phyloP scores from a whole-genome alignment of 2,329 filamentous ascomycete genomes.

The Talaromyces marneffei region DNA sequence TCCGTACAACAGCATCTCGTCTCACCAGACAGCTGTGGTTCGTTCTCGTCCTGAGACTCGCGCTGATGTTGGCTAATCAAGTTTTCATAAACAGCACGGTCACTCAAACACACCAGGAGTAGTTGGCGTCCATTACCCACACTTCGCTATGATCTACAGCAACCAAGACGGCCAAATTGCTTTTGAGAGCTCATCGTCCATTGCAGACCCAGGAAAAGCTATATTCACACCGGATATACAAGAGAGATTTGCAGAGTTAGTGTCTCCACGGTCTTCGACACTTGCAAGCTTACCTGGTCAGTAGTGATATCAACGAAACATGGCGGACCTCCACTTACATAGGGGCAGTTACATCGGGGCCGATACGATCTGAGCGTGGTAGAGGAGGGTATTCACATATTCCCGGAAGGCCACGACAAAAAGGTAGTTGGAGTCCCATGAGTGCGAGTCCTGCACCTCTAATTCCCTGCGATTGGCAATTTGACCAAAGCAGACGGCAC shows the following conservation, averaged over 20 bases:
- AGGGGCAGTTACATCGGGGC: not conserved
- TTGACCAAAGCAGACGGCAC: conserved; percentile 15
- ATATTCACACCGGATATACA: conserved; percentile 35
- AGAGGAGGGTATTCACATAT: conserved; percentile 7
- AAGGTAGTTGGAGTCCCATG: conserved; percentile 21
- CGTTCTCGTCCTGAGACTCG: not conserved
- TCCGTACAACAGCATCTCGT: conserved; percentile 16
- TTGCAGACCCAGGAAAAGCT: conserved; percentile 26
- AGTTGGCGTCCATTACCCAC: conserved; percentile 23
- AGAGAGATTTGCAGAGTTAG: conserved; percentile 23
- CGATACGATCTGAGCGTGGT: conserved; percentile 4
- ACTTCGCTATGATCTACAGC: conserved; percentile 35
- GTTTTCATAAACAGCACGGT: conserved; percentile 14
- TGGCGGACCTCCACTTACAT: not conserved
- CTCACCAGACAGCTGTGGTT: conserved; percentile 19
- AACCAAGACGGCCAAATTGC: conserved; percentile 30
- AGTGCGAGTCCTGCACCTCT: not conserved
- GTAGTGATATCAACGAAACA: conserved; percentile 5
- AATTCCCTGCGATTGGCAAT: conserved; percentile 16
- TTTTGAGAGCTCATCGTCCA: conserved; percentile 29
- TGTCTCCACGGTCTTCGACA: conserved; percentile 23
- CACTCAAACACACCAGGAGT: conserved; percentile 18
- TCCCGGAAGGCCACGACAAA: conserved; percentile 13
- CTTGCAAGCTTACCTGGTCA: conserved; percentile 24
- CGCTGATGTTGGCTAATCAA: not conserved